Evolutionary conservation across 2,329 filamentous ascomycete species (phyloP), one percentile per base, ranked within the genome.

Genomic region (Aspergillus costaricaensis): DNA sequence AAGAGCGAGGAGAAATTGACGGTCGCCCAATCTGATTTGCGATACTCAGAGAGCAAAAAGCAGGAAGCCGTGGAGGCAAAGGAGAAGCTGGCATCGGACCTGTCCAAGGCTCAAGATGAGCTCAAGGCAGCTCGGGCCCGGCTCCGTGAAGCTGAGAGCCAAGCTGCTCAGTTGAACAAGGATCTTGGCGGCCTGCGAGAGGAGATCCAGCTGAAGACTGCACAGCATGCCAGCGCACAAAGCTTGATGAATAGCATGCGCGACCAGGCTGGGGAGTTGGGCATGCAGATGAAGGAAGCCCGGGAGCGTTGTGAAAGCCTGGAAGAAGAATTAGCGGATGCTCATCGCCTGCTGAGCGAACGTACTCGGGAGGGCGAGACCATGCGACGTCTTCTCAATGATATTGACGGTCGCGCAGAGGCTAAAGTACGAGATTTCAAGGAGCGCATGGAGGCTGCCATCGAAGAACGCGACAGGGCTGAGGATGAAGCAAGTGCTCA

Each of bases 391-490:
- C 83, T 98, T 61, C 81, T 99, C 12, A 88, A 89, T 15, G 94
- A 98, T 66, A 91, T 93, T 8, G 92, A 98, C 74, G 86, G 90
- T 61, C 85, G 91, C 9, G 88, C 93, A 1, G 93, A 98, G 66
- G 82, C 82, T 62, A 91, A 92, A 70, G 86, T 96, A 17, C 88
- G 91, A 27, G 94, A 98, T 65, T 95, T 96, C 88, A 89, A 91
- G 57, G 88, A 91, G 60, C 87, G 90, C 2, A 89, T 98, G 83
- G 94, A 98, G 70, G 83, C 91, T 1, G 93, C 93, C 0, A 85
- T 96, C n/a, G 93, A 97, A 74, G 95, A 99, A 76, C 87, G 95
- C 17, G 95, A 99, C 73, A 87, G 92, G 2, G 88, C 92, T 2
- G 94, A 99, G 76, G 93, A 98, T 64, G 93, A 98, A 77, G 88